Conservation (phyloP, 2,329 filamentous ascomycete genomes). For the Rutstroemia sp. region DNA sequence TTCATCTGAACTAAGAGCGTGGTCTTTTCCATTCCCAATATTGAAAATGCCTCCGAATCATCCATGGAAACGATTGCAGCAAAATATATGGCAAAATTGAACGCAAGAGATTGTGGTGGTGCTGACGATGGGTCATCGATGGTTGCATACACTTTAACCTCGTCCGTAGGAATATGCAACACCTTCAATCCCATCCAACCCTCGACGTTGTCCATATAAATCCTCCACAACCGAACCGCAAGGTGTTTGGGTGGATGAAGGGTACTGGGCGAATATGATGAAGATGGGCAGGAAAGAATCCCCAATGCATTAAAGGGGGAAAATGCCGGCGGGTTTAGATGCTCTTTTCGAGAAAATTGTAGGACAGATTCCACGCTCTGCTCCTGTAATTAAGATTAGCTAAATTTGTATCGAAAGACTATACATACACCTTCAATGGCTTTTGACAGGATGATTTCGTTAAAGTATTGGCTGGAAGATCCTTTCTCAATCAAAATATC, state of each 20-base stretch:
- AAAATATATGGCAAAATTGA: conserved; percentile 46
- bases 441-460: background rate
- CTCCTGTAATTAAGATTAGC: background rate
- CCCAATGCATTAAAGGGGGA: background rate
- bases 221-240: conserved; percentile 45
- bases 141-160: conserved; percentile 48
- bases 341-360: too few relatives aligned
- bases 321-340: background rate
- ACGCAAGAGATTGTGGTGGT: conserved; percentile 31
- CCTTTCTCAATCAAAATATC: background rate
- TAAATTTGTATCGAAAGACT: background rate
- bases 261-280: background rate
- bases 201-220: conserved; percentile 64
- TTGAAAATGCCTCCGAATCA: conserved; percentile 1
- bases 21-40: conserved; percentile 33
- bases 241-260: background rate
- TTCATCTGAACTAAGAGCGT: conserved; percentile 37
- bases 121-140: conserved; percentile 48
- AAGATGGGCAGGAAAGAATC: background rate
- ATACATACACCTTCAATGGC: background rate
- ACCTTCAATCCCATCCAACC: conserved; percentile 53
- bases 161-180: conserved; percentile 58
- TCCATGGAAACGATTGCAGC: conserved; percentile 34
- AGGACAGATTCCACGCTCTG: background rate
- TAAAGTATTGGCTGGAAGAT: background rate